phyloP scores from a whole-genome alignment of 2,329 filamentous ascomycete species.

The Stylonectria norvegica region DNA sequence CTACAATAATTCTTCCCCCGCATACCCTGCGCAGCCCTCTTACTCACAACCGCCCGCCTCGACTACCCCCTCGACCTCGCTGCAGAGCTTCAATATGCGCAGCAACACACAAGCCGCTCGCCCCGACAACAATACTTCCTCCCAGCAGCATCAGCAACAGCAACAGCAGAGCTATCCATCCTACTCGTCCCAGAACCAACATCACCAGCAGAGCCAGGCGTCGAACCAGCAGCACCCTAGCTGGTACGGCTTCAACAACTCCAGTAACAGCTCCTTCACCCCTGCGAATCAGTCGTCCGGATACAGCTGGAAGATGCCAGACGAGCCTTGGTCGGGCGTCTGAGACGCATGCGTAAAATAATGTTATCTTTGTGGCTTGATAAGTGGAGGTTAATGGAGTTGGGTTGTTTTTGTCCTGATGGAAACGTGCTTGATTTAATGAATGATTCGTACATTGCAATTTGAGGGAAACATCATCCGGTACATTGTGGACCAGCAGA shows the following conservation, averaged over 20 bases:
- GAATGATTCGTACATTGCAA: too few relatives aligned
- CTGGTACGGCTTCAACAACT: constrained; percentile 29
- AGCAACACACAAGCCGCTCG: constrained; percentile 12
- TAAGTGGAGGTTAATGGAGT: too few relatives aligned
- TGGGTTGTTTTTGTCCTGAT: too few relatives aligned
- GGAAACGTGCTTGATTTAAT: too few relatives aligned
- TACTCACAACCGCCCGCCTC: constrained; percentile 15
- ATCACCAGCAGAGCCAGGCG: constrained; percentile 17
- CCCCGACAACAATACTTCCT: constrained; percentile 11
- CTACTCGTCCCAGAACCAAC: constrained; percentile 4
- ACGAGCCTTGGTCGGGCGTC: constrained; percentile 19
- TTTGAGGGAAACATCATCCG: too few relatives aligned
- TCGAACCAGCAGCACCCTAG: constrained; percentile 18
- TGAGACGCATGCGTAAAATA: not conserved
- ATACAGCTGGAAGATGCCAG: constrained; percentile 24
- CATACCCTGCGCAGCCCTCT: constrained; percentile 13
- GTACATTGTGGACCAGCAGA: too few relatives aligned
- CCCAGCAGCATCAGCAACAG: constrained; percentile 18
- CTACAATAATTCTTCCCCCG: constrained; percentile 9
- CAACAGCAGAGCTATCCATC: constrained; percentile 11
- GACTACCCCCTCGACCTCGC: constrained; percentile 11
- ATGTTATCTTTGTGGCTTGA: too few relatives aligned
- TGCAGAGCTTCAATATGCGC: constrained; percentile 23
- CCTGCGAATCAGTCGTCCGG: constrained; percentile 19
- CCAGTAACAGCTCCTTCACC: constrained; percentile 15